Conservation (phyloP, 1,284 basidiomycete species). For the Cutaneotrichosporon sp. region DNA sequence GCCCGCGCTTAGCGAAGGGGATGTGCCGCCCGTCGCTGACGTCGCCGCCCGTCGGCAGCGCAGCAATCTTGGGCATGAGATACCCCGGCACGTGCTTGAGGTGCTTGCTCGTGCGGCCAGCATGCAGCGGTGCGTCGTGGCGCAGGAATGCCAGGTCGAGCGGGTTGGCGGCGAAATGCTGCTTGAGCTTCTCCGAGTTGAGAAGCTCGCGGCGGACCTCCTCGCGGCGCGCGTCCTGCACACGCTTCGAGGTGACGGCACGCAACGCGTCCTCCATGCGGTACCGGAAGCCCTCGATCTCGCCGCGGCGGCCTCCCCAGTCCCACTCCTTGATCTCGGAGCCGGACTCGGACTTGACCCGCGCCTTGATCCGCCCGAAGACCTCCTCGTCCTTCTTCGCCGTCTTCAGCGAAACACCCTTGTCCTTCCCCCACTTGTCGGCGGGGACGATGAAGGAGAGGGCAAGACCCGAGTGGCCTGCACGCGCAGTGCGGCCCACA, state of each 20-base stretch:
- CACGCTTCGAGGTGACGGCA: conserved; percentile 79
- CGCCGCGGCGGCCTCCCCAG: conserved; percentile 76
- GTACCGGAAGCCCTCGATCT: conserved; percentile 98
- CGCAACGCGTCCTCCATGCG: conserved; percentile 95
- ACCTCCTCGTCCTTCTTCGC: conserved; percentile 74
- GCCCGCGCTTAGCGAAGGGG: conserved; percentile 40
- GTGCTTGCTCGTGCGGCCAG: conserved; percentile 81
- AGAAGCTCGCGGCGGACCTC: conserved; percentile 92
- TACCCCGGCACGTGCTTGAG: conserved; percentile 97
- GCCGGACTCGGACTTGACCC: conserved; percentile 67
- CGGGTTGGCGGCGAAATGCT: conserved; percentile 98
- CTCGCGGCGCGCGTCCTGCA: conserved; percentile 90
- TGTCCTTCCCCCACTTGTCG: conserved; percentile 73
- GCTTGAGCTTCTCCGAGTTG: conserved; percentile 96
- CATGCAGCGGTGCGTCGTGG: conserved; percentile 92
- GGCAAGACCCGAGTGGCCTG: conserved; percentile 89
- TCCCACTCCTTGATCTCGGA: conserved; percentile 86
- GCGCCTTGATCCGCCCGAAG: conserved; percentile 73
- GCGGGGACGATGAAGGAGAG: conserved; percentile 84
- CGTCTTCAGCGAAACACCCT: conserved; percentile 59
- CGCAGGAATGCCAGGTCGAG: conserved; percentile 88
- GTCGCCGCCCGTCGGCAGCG: conserved; percentile 49
- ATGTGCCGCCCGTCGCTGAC: conserved; percentile 40
- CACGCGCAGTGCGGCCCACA: conserved; percentile 93
- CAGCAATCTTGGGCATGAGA: conserved; percentile 78